Evolutionary conservation across 2,329 filamentous ascomycete genomes (phyloP).

Genomic region (Fusarium vanettenii): DNA sequence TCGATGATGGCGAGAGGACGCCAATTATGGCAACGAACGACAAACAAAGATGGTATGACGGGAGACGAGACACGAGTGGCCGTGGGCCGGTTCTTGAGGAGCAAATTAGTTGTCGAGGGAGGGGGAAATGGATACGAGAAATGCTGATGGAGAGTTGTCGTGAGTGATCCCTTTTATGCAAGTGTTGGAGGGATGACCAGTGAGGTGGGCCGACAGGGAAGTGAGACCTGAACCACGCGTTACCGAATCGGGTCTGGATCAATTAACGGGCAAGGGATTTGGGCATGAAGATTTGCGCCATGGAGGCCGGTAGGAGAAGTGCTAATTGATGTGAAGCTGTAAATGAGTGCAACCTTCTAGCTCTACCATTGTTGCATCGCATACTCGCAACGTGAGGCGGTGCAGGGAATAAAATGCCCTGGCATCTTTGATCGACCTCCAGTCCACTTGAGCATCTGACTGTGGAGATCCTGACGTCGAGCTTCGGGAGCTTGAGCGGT

Average conservation of each 20-base stretch:
- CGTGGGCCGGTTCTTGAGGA: not conserved
- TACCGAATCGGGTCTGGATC: constrained; percentile 6
- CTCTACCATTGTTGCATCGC: not conserved
- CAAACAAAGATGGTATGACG: not conserved
- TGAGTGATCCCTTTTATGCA: constrained; percentile 10
- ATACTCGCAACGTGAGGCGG: not conserved
- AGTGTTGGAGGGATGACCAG: not conserved
- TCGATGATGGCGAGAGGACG: constrained; percentile 4
- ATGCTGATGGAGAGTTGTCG: constrained; percentile 12
- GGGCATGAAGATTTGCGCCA: not conserved
- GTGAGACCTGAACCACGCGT: constrained; percentile 22
- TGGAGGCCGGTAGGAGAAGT: not conserved
- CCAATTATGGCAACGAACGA: not conserved
- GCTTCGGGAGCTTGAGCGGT: not conserved
- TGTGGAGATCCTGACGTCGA: constrained; percentile 15
- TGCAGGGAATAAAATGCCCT: not conserved
- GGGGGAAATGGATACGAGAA: constrained; percentile 15
- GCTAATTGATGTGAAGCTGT: not conserved
- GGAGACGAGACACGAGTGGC: not conserved
- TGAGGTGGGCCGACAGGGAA: constrained; percentile 13
- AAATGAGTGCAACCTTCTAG: not conserved
- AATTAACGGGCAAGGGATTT: not conserved
- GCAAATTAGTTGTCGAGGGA: not conserved
- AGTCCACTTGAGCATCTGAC: not conserved
- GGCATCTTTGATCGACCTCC: not conserved